Evolutionary conservation across 2,329 filamentous ascomycete genomes (phyloP), one percentile per base, ranked within the genome.

Genomic region (Sporothrix humicola): DNA sequence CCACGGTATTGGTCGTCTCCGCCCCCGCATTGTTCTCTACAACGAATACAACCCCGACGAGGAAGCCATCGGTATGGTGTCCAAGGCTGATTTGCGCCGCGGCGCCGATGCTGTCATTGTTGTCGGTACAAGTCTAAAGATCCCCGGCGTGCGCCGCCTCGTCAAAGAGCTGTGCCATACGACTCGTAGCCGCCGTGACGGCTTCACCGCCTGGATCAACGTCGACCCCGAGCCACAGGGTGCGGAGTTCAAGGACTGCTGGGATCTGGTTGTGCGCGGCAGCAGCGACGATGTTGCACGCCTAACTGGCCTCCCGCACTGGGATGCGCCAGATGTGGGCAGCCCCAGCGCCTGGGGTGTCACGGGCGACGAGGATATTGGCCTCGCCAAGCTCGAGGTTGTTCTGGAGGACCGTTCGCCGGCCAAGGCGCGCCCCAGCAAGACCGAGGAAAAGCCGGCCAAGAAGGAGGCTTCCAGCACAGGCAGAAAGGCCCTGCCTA

Each of bases 41-140:
- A 98, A 98, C 80, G 96, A 99, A 81, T 92, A 93, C 81, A 98
- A 98, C 80, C 96, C 96, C 0, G 96, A 99, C 77, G 94, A 96
- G 77, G 95, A 98, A 78, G 95, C 96, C 15, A 99, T 99, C 80
- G 95, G 95, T 59, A 93, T 93, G 26, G 95, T 97, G 56, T 94
- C 95, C 70, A 90, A 90, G 76, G 91, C 95, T 4, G 96, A 99
- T 80, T 85, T 98, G 74, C 92, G 94, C 75, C 89, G 91, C 58
- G 88, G 94, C 52, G 95, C 96, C 0, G 96, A 98, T 81, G 95
- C 95, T 20, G 88, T 99, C 37, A 90, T 99, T 77, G 96, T 99
- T 42, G 96, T 97, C 9, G 96, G 96, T 71, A 99, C 96, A 1
- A 98, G 93, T 74, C 85, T 99, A 78, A 98, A 98, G 81, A 95